Evolutionary conservation across 345 rosid genomes (phyloP).

Genomic region (Firmiana major): DNA sequence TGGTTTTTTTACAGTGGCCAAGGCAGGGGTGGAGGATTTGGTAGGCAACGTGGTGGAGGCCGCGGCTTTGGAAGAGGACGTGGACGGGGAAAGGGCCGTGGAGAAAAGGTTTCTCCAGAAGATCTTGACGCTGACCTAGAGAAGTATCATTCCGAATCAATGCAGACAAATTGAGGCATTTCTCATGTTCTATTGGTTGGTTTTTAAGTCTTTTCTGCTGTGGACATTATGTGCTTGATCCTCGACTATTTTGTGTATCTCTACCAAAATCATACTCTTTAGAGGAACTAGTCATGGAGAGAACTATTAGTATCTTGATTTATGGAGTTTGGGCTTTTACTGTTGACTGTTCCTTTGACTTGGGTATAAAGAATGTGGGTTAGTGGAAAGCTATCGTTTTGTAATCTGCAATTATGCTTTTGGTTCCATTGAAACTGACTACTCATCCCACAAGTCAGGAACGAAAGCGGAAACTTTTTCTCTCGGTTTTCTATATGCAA

Average conservation of each 20-base stretch:
- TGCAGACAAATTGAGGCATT: slow-evolving; percentile 59
- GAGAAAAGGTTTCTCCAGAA: slow-evolving; percentile 81
- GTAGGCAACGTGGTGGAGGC: slow-evolving; percentile 55
- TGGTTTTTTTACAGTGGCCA: slow-evolving; percentile 38
- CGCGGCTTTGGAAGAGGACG: slow-evolving; percentile 61
- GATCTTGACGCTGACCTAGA: slow-evolving; percentile 97
- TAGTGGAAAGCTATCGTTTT: slow-evolving; percentile 33
- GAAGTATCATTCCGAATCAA: slow-evolving; percentile 74
- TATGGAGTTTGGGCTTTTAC: slow-evolving; percentile 39
- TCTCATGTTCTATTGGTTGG: slow-evolving; percentile 14
- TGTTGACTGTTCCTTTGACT: slow-evolving; percentile 31
- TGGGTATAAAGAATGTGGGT: slow-evolving; percentile 40
- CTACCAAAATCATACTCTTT: slow-evolving; percentile 24
- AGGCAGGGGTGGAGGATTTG: slow-evolving; percentile 58
- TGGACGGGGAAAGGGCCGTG: slow-evolving; percentile 64
- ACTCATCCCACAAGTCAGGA: slow-evolving; percentile 18
- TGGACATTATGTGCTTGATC: slow-evolving; percentile 33
- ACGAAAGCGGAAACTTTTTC: slow-evolving; percentile 19
- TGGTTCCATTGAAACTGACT: slow-evolving; percentile 28
- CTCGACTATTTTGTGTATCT: slow-evolving; percentile 30
- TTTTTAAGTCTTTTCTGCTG: slow-evolving; percentile 23
- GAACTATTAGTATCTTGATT: slow-evolving; percentile 31
- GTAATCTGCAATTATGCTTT: slow-evolving; percentile 25
- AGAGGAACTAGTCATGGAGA: slow-evolving; percentile 27
- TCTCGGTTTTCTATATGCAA: slow-evolving; percentile 18